phyloP scores from a whole-genome alignment of 495 filamentous ascomycete species.

The Podospora sp. region DNA sequence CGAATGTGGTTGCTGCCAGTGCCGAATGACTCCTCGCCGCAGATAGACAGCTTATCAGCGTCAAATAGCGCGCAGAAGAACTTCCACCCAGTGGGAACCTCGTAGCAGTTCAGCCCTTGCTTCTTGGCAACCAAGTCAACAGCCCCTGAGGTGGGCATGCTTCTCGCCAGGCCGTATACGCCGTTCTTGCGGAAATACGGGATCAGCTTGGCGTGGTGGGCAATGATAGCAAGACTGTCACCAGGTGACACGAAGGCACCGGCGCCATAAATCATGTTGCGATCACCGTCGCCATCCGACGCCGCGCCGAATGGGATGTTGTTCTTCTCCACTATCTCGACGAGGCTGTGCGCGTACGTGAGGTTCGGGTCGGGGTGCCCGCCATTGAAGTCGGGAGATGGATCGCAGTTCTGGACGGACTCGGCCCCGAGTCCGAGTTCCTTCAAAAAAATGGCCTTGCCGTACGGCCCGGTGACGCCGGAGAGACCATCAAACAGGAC shows the following conservation, averaged over 20 bases:
- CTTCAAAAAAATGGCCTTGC: conserved; percentile 88
- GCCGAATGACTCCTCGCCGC: conserved; percentile 96
- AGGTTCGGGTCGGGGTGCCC: conserved; percentile 98
- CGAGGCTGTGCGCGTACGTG: conserved; percentile 94
- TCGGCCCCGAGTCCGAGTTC: conserved; percentile 77
- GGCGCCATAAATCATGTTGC: conserved; percentile 99
- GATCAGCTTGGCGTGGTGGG: conserved; percentile 91
- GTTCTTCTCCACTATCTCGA: conserved; percentile 89
- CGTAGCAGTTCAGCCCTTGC: conserved; percentile 89
- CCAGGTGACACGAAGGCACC: conserved; percentile 95
- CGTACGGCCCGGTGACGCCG: conserved; percentile 95
- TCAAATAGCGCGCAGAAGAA: conserved; percentile 99
- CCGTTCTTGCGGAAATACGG: conserved; percentile 98
- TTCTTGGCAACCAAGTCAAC: conserved; percentile 94
- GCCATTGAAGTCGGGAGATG: conserved; percentile 91
- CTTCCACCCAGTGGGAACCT: conserved; percentile 99
- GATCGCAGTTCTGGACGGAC: conserved; percentile 91
- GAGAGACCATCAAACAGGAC: conserved; percentile 92
- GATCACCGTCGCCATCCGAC: conserved; percentile 94
- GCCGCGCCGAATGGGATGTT: conserved; percentile 94
- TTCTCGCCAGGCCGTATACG: conserved; percentile 90
- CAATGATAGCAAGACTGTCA: conserved; percentile 95
- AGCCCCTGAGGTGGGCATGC: conserved; percentile 95
- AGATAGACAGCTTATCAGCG: conserved; percentile 96
- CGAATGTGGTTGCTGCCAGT: conserved; percentile 99